Conservation (phyloP, 2,329 filamentous ascomycete species). For the Pseudopyrenochaeta lycopersici region DNA sequence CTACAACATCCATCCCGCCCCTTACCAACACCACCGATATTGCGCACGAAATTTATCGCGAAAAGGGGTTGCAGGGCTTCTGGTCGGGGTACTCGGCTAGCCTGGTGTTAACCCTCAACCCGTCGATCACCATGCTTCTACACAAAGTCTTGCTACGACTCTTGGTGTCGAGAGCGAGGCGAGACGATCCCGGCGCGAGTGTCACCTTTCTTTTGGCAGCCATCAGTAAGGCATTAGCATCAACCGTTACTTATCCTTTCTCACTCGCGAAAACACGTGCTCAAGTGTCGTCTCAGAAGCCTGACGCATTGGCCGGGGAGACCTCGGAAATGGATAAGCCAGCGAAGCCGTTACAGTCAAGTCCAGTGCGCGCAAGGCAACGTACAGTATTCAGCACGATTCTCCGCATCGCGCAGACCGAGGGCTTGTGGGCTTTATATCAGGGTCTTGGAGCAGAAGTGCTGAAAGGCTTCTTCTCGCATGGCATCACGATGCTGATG, state of each 20-base stretch:
- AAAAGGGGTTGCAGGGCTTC: constrained; percentile 78
- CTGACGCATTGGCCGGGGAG: constrained; percentile 35
- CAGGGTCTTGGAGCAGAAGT: constrained; percentile 79
- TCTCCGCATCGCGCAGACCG: constrained; percentile 63
- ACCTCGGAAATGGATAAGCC: constrained; percentile 39
- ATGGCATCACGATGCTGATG: constrained; percentile 86
- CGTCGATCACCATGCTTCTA: constrained; percentile 84
- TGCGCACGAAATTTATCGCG: constrained; percentile 68
- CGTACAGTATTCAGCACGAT: constrained; percentile 71
- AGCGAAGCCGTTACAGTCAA: constrained; percentile 26
- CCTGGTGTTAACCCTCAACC: constrained; percentile 83
- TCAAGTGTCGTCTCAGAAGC: constrained; percentile 65
- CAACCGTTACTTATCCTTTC: constrained; percentile 82
- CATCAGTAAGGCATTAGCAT: constrained; percentile 79
- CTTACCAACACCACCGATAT: constrained; percentile 63
- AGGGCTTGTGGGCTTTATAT: constrained; percentile 77
- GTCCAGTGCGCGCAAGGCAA: constrained; percentile 38
- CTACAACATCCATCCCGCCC: constrained; percentile 36
- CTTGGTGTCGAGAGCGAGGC: constrained; percentile 63
- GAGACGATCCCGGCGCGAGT: constrained; percentile 61
- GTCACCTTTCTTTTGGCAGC: constrained; percentile 75
- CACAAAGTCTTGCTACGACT: constrained; percentile 74
- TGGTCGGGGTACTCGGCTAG: constrained; percentile 90
- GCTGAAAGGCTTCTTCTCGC: constrained; percentile 82
- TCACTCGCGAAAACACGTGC: constrained; percentile 83